phyloP scores from a whole-genome alignment of 495 filamentous ascomycete genomes.

The Aspergillus cristatus region DNA sequence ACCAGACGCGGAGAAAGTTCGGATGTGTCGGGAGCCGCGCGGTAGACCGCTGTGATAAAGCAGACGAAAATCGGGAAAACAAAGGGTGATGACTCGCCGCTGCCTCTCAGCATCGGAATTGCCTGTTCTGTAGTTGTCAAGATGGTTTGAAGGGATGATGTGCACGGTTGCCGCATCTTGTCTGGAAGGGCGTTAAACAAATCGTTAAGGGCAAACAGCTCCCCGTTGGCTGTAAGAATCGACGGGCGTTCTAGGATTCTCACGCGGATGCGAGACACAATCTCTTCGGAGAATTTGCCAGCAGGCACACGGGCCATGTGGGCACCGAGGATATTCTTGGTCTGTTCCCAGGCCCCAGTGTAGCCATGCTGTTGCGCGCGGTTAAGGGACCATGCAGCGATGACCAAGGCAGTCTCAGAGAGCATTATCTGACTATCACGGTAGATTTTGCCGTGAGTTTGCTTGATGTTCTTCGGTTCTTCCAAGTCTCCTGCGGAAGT shows the following conservation, averaged over 20 bases:
- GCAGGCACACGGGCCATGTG: conserved; percentile 25
- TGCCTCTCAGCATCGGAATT: conserved; percentile 15
- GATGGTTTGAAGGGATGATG: conserved; percentile 19
- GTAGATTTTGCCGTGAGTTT: conserved; percentile 33
- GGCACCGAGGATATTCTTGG: conserved; percentile 20
- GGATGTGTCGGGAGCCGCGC: conserved; percentile 1
- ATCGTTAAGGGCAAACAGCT: conserved; percentile 28
- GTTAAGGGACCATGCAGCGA: conserved; percentile 31
- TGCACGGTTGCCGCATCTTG: conserved; percentile 18
- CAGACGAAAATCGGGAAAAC: conserved; percentile 21
- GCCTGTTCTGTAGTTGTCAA: conserved; percentile 7
- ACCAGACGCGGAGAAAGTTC: conserved; percentile 21
- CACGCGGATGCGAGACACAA: conserved; percentile 21
- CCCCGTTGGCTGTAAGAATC: conserved; percentile 26
- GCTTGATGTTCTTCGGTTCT: conserved; percentile 29
- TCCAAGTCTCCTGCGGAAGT: conserved; percentile 16
- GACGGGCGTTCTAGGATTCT: conserved; percentile 30
- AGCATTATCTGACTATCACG: conserved; percentile 32
- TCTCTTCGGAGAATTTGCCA: conserved; percentile 22
- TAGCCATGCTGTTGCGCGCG: conserved; percentile 24
- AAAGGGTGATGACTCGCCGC: conserved; percentile 11
- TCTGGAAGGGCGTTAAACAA: conserved; percentile 23
- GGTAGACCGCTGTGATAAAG: conserved; percentile 12
- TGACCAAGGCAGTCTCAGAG: conserved; percentile 31
- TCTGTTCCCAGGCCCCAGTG: conserved; percentile 23